Conservation (phyloP, 2,329 filamentous ascomycete species). For the Talaromyces pinophilus region DNA sequence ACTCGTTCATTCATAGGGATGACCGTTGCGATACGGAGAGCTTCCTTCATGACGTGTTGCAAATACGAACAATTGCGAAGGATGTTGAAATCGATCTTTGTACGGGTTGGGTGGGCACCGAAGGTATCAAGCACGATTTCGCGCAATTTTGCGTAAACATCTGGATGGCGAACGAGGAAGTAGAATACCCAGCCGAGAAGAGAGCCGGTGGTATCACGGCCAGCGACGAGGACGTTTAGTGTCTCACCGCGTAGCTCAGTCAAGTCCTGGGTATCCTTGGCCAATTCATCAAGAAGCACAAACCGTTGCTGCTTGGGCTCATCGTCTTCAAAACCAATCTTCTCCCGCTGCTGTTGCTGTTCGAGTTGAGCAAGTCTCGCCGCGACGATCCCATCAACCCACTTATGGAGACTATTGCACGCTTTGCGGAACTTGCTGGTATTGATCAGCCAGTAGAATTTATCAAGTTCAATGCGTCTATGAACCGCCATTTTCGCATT, state of each 20-base stretch:
- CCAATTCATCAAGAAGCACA: conserved; percentile 60
- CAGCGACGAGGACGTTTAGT: conserved; percentile 42
- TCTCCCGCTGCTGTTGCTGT: conserved; percentile 17
- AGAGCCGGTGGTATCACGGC: conserved; percentile 41
- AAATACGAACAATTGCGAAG: conserved; percentile 26
- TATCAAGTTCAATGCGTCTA: conserved; percentile 34
- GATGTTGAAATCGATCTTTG: conserved; percentile 21
- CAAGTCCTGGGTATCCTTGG: conserved; percentile 50
- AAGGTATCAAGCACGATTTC: conserved; percentile 51
- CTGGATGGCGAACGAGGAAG: conserved; percentile 33
- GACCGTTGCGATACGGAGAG: conserved; percentile 49
- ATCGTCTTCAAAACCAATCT: conserved; percentile 18
- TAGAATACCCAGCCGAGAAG: conserved; percentile 39
- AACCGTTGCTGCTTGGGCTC: conserved; percentile 43
- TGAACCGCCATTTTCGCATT: conserved; percentile 31
- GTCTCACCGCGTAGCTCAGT: conserved; percentile 53
- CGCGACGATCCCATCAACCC: conserved; percentile 27
- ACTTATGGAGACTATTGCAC: conserved; percentile 21
- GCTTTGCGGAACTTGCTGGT: conserved; percentile 21
- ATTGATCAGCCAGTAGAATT: conserved; percentile 26
- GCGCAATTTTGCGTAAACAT: conserved; percentile 30
- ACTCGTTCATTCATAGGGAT: conserved; percentile 50
- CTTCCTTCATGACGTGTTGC: conserved; percentile 36
- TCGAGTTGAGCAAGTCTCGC: conserved; percentile 21
- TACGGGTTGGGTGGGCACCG: conserved; percentile 16